These are phyloP conservation scores for Phylloporus scabripes DNA, from an alignment of 768 basidiomycete genomes.

Conservation along the genomic window DNA sequence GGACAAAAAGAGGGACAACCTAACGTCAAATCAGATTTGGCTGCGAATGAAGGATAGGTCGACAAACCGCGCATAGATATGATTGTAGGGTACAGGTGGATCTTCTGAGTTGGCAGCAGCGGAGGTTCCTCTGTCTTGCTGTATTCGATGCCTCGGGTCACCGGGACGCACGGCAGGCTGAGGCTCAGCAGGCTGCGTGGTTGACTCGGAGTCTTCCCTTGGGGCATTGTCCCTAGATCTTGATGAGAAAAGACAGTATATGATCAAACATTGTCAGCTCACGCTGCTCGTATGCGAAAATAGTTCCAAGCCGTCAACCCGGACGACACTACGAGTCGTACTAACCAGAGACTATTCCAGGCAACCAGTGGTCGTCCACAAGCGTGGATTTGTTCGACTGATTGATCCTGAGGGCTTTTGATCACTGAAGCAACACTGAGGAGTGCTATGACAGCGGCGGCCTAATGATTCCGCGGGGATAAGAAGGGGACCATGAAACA, in stretches of 20 bases:
- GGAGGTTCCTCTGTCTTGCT: conserved; percentile 18
- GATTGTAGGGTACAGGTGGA: conserved; percentile 20
- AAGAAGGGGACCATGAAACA: neutral
- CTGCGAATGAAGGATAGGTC: neutral
- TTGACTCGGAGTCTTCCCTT: conserved; percentile 28
- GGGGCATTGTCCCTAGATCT: conserved; percentile 17
- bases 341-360: conserved; percentile 64
- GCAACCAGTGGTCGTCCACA: conserved; percentile 61
- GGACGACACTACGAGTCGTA: conserved; percentile 45
- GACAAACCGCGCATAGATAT: conserved; percentile 27
- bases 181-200: conserved; percentile 21
- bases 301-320: conserved; percentile 55
- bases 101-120: conserved; percentile 22
- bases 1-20: conserved; percentile 61
- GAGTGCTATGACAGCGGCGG: conserved; percentile 45
- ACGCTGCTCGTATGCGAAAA: conserved; percentile 31
- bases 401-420: conserved; percentile 39
- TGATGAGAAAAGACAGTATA: conserved; percentile 8
- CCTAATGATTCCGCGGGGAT: conserved; percentile 32
- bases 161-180: conserved; percentile 6
- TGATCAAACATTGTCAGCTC: conserved; percentile 7
- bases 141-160: conserved; percentile 15
- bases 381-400: conserved; percentile 51
- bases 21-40: conserved; percentile 15
- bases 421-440: conserved; percentile 43